Evolutionary conservation across 2,329 filamentous ascomycete species (phyloP), one percentile per base, ranked within the genome.

Genomic region (Scedosporium apiospermum): DNA sequence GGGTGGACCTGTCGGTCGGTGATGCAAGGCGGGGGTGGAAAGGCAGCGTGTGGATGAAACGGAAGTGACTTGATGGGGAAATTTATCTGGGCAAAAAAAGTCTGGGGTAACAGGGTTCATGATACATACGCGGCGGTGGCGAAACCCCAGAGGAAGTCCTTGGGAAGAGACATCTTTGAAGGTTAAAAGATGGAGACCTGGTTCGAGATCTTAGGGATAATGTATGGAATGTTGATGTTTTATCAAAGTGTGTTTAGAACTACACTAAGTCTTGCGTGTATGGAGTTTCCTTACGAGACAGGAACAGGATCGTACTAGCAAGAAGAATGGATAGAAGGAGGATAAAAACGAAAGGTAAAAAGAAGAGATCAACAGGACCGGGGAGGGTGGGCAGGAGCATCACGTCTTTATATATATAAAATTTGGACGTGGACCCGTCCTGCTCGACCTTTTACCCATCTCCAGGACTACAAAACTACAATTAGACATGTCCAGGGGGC

Each of bases 101-200:
- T 41, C 49, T 23, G 51, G 58, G 67, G 69, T 61, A 67, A 64
- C 65, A 1, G 34, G 34, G 53, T 21, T 58, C 34, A 62, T 21
- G 63, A 69, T 62, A 79, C 82, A 72, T 76, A 89, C 87, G 85
- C 81, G 65, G 89, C 89, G 46, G 89, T 93, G 69, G 89, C 89
- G 75, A 91, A 92, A 62, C 89, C 89, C 89, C 88, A 92, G 65
- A 85, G 76, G 74, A 93, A 91, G 73, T 90, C 87, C 63, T 81
- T 80, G 46, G 86, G 86, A 63, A 91, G 79, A 70, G 80, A 78
- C 80, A 84, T 84, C n/a, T 27, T 44, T 34, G 46, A 61, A 5
- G 46, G 57, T 30, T 44, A 26, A 34, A 3, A 10, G 26, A n/a
- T 16, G 61, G 51, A 30, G 51, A 21, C 21, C 14, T 23, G n/a